Evolutionary conservation across 2,329 filamentous ascomycete genomes (phyloP), one percentile per base, ranked within the genome.

Genomic region (Thielaviopsis ethacetica): DNA sequence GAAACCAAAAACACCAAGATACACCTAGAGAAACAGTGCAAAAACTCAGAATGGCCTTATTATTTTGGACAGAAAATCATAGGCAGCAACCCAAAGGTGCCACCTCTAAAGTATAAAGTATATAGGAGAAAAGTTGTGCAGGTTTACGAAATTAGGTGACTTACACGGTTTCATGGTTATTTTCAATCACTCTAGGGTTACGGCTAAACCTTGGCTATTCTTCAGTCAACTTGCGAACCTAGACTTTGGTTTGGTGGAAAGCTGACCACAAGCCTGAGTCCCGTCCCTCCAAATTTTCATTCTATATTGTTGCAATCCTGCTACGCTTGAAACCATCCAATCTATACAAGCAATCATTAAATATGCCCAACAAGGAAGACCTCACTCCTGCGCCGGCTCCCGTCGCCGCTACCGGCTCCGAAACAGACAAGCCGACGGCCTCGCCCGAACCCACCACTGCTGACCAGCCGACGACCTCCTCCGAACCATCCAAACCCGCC

Each of bases 321-420:
- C 44, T 19, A 19, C 17, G 15, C 7, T 49, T n/a, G 38, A 17
- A 49, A 10, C 21, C 24, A 57, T 51, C 34, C 38, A 30, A 27
- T 17, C 26, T 51, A 30, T 19, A 49, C 30, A 27, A 47, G 5
- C 21, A 24, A 17, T 1, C 47, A 7, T n/a, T 24, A 57, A 57
- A 38, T n/a, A 56, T 64, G 57, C 53, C 67, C 34, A 24, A 60
- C 56, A 59, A 62, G 24, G 21, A 57, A 51, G 19, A 56, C 21
- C 19, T 22, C 3, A n/a, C 50, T 7, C n/a, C 41, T 15, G 41
- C 47, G 6, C 34, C 26, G 19, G 19, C 34, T 26, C 44, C 62
- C 38, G 52, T 61, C 9, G 53, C 61, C 22, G 6, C 30, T 34
- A 34, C 30, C 30, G 10, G 10, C 30, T 12, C 30, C 30, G 30